phyloP scores from a whole-genome alignment of 257 asterid genomes.

The Solanum chilense region DNA sequence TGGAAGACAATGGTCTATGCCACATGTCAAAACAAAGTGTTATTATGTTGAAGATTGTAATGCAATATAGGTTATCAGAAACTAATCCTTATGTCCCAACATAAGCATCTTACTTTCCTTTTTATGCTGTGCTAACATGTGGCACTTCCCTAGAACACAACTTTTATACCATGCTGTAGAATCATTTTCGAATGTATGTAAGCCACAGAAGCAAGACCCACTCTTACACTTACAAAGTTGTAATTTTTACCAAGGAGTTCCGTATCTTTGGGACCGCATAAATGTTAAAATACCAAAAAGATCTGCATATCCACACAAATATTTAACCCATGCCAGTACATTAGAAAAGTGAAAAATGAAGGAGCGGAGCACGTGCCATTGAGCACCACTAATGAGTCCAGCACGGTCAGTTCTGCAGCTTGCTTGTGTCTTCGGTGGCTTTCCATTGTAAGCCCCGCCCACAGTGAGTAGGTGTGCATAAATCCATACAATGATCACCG shows the following conservation, averaged over 20 bases:
- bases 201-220: neutral
- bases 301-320: neutral
- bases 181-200: neutral
- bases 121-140: neutral
- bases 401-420: conserved; percentile 95
- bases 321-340: neutral
- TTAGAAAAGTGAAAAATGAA: neutral
- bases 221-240: neutral
- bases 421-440: conserved; percentile 65
- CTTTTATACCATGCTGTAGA: neutral
- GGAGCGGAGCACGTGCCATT: conserved; percentile 38
- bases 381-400: conserved; percentile 79
- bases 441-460: conserved; percentile 82
- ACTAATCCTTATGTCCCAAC: neutral
- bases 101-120: neutral
- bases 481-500: conserved; percentile 79
- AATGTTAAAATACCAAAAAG: neutral
- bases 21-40: neutral
- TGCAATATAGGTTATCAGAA: neutral
- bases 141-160: neutral
- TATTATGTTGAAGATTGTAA: neutral
- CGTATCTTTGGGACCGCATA: neutral
- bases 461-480: conserved; percentile 83
- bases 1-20: neutral
- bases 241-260: neutral